Conservation (phyloP, 2,329 filamentous ascomycete genomes). For the Neofusicoccum parvum region DNA sequence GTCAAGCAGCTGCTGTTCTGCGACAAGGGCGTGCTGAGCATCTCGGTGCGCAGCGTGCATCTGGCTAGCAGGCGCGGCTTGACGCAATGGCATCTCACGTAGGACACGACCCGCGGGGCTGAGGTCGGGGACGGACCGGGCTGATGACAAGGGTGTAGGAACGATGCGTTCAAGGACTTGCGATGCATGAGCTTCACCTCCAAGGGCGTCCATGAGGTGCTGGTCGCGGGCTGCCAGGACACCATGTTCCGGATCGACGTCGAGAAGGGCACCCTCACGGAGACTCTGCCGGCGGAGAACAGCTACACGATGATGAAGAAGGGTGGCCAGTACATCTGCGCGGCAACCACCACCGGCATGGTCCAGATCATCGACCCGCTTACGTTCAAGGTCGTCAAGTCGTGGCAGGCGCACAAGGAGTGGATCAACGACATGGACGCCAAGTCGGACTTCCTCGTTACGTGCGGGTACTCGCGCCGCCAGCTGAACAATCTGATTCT, state of each 20-base stretch:
- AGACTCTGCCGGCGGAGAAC: slow-evolving; percentile 65
- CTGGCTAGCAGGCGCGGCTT: slow-evolving; percentile 82
- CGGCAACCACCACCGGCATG: slow-evolving; percentile 78
- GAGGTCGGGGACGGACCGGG: background rate
- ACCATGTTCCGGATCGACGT: slow-evolving; percentile 78
- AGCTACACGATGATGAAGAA: slow-evolving; percentile 93
- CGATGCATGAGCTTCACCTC: slow-evolving; percentile 95
- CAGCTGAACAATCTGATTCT: slow-evolving; percentile 79
- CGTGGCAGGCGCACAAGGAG: slow-evolving; percentile 87
- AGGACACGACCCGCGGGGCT: slow-evolving; percentile 34
- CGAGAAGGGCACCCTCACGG: slow-evolving; percentile 53
- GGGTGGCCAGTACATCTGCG: slow-evolving; percentile 83
- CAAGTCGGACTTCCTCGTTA: slow-evolving; percentile 91
- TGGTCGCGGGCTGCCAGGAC: slow-evolving; percentile 84
- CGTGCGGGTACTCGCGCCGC: slow-evolving; percentile 87
- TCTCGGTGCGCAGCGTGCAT: slow-evolving; percentile 82
- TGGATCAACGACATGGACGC: slow-evolving; percentile 97
- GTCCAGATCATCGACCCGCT: slow-evolving; percentile 85
- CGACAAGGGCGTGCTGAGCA: slow-evolving; percentile 84
- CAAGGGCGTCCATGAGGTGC: slow-evolving; percentile 77
- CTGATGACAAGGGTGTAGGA: slow-evolving; percentile 46
- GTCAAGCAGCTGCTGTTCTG: slow-evolving; percentile 90
- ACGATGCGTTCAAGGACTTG: slow-evolving; percentile 79
- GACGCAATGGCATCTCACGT: slow-evolving; percentile 86
- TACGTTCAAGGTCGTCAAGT: slow-evolving; percentile 76